Evolutionary conservation across 1,284 basidiomycete genomes (phyloP).

Genomic region (Golubevia pallescens): DNA sequence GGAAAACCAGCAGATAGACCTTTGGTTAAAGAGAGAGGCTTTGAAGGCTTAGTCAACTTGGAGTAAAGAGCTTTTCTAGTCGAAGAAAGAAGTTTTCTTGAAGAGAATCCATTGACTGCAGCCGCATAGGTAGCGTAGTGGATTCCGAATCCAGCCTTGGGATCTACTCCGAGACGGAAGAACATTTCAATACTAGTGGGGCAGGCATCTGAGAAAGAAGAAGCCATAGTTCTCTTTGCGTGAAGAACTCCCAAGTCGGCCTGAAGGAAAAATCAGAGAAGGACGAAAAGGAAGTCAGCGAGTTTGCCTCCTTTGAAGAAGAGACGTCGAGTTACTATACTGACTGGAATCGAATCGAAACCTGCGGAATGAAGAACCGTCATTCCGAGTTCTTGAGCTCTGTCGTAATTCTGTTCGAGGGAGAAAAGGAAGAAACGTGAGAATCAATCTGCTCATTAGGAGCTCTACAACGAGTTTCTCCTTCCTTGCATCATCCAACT

Average conservation of each 20-base stretch:
- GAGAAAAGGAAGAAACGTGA: background rate
- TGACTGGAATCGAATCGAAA: background rate
- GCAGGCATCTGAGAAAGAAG: background rate
- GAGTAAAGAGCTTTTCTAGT: slow-evolving; percentile 8
- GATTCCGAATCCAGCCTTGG: slow-evolving; percentile 6
- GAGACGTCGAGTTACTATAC: too few species aligned
- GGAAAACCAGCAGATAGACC: slow-evolving; percentile 14
- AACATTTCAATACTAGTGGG: slow-evolving; percentile 19
- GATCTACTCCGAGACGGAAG: slow-evolving; percentile 8
- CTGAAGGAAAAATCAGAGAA: background rate
- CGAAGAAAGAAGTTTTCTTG: slow-evolving; percentile 10
- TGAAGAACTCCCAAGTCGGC: background rate
- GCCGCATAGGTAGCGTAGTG: slow-evolving; percentile 24
- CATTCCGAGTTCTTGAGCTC: background rate
- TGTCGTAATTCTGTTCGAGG: background rate
- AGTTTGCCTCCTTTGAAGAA: too few species aligned
- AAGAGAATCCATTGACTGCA: slow-evolving; percentile 20
- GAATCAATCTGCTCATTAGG: too few species aligned
- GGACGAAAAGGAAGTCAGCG: too few species aligned
- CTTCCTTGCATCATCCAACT: too few species aligned
- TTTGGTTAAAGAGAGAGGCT: slow-evolving; percentile 6
- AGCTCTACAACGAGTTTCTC: too few species aligned
- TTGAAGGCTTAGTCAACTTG: slow-evolving; percentile 9
- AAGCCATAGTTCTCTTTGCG: background rate
- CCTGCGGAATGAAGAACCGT: background rate